A percentile compares a stretch with the other conserved stretches of the same genome.
phyloP scores from a whole-genome alignment of 176 grass and related monocot species.

The Aegilops bicornis region DNA sequence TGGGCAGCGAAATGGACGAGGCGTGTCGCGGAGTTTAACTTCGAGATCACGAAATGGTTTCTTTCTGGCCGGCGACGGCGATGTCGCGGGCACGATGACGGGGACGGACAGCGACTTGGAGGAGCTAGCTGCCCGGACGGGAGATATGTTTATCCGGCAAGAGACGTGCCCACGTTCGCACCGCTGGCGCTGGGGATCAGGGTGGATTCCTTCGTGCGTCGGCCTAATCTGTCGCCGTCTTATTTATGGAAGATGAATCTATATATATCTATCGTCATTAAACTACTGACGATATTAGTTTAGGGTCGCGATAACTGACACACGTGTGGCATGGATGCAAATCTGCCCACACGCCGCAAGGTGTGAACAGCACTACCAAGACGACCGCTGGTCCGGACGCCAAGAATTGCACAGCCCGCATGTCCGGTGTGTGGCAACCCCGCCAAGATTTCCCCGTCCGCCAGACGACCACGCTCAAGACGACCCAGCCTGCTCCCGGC shows the following conservation, averaged over 20 bases:
- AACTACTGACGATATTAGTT: not conserved
- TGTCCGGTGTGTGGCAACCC: too few species aligned
- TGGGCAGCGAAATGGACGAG: not conserved
- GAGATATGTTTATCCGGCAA: conserved; percentile 7
- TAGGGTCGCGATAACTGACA: too few species aligned
- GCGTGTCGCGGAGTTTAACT: not conserved
- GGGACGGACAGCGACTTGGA: not conserved
- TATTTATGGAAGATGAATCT: not conserved
- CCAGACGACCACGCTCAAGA: too few species aligned
- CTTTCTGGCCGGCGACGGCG: not conserved
- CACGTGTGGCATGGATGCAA: too few species aligned
- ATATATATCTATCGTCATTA: not conserved
- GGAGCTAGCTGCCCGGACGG: not conserved
- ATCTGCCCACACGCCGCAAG: too few species aligned
- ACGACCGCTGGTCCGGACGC: too few species aligned
- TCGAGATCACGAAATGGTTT: conserved; percentile 9
- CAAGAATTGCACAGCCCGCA: too few species aligned
- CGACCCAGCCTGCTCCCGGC: too few species aligned
- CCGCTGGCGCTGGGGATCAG: conserved; percentile 7
- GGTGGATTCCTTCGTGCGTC: not conserved
- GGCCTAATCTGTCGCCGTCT: not conserved
- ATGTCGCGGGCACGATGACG: not conserved
- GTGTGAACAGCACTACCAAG: too few species aligned
- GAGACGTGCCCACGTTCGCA: not conserved
- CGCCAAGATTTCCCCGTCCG: too few species aligned